phyloP scores from a whole-genome alignment of 495 filamentous ascomycete species.

The Penicillium mononematosum region DNA sequence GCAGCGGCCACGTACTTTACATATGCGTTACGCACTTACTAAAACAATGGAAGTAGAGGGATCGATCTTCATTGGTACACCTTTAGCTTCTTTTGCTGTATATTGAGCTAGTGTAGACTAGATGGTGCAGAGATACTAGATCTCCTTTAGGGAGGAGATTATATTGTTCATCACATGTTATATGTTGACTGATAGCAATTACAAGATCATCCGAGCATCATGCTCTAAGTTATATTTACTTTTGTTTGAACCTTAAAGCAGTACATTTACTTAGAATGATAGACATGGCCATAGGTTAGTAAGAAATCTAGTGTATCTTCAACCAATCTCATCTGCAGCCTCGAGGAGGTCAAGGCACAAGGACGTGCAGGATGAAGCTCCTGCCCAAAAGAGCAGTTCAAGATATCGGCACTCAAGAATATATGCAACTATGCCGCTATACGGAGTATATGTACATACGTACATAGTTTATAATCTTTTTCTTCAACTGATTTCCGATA shows the following conservation, averaged over 20 bases:
- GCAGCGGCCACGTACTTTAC: conserved; percentile 13
- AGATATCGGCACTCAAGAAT: not conserved
- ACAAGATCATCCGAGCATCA: not conserved
- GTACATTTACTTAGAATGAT: not conserved
- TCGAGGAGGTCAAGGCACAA: conserved; percentile 3
- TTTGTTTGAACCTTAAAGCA: not conserved
- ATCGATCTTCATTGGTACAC: conserved; percentile 15
- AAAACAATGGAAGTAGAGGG: conserved; percentile 15
- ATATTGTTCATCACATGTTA: not conserved
- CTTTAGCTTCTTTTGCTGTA: not conserved
- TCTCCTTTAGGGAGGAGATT: not conserved
- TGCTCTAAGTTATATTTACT: not conserved
- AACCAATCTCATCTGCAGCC: conserved; percentile 8
- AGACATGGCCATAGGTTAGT: not conserved
- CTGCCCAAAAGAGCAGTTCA: conserved; percentile 3
- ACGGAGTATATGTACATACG: too few species aligned
- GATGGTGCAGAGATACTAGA: not conserved
- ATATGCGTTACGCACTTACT: conserved; percentile 3
- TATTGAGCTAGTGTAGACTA: conserved; percentile 2
- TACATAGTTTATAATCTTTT: not conserved
- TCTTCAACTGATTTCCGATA: not conserved
- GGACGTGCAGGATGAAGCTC: conserved; percentile 8
- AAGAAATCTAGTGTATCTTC: not conserved
- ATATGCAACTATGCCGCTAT: not conserved
- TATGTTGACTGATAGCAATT: not conserved